phyloP scores from a whole-genome alignment of 2,329 filamentous ascomycete genomes.

The Atkinsonella texensis region DNA sequence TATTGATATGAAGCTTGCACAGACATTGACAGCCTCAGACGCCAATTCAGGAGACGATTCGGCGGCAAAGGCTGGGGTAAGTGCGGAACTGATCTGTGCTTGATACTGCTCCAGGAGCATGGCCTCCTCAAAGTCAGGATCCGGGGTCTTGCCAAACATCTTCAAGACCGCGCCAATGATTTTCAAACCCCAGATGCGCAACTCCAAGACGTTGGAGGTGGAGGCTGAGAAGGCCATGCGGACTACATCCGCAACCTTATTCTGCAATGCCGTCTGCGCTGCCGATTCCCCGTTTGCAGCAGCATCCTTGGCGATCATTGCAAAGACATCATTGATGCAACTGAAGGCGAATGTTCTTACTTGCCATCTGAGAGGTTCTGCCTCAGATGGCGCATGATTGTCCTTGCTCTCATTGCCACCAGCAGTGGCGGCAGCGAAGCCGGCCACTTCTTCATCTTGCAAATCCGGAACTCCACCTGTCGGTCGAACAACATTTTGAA shows the following conservation, averaged over 20 bases:
- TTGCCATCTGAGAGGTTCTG: conserved; percentile 90
- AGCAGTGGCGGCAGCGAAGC: conserved; percentile 70
- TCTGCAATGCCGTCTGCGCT: conserved; percentile 68
- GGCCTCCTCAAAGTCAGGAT: conserved; percentile 95
- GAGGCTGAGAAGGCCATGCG: conserved; percentile 96
- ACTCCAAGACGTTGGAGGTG: conserved; percentile 79
- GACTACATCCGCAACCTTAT: conserved; percentile 80
- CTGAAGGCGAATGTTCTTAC: conserved; percentile 89
- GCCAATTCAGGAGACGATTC: conserved; percentile 95
- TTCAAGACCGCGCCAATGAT: conserved; percentile 90
- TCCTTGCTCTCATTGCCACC: conserved; percentile 42
- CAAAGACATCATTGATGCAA: conserved; percentile 72
- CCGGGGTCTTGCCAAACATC: conserved; percentile 90
- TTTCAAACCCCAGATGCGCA: conserved; percentile 82
- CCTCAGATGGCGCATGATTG: conserved; percentile 42
- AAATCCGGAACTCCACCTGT: conserved; percentile 56
- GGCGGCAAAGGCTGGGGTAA: conserved; percentile 89
- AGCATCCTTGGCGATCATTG: conserved; percentile 66
- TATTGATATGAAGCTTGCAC: conserved; percentile 93
- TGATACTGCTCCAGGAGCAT: conserved; percentile 97
- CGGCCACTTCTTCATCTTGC: conserved; percentile 91
- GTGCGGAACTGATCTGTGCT: conserved; percentile 90
- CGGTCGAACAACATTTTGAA: conserved; percentile 31
- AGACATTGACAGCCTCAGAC: conserved; percentile 92
- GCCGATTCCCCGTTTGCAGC: conserved; percentile 65